phyloP scores from a whole-genome alignment of 495 filamentous ascomycete genomes.

The Tuber brumale region DNA sequence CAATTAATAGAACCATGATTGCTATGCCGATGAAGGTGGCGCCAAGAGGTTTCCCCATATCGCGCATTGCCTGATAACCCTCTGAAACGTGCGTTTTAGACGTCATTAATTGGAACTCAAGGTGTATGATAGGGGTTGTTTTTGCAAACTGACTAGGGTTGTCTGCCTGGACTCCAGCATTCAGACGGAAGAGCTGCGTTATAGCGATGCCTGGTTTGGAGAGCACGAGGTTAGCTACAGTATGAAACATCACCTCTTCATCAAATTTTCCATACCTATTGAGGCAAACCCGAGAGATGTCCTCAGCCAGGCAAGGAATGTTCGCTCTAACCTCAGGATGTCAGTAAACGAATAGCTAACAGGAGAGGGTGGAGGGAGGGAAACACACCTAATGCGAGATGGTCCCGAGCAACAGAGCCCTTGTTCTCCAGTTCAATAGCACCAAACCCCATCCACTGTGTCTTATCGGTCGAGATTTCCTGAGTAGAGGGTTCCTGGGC shows the following conservation, averaged over 20 bases:
- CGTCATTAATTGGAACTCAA: slow-evolving; percentile 13
- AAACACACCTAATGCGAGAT: slow-evolving; percentile 77
- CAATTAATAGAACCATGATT: slow-evolving; percentile 76
- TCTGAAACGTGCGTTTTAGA: slow-evolving; percentile 15
- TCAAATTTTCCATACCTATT: slow-evolving; percentile 64
- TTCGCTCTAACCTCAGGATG: slow-evolving; percentile 60
- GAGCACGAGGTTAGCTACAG: slow-evolving; percentile 12
- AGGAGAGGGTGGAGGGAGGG: background rate
- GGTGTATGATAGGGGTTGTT: background rate
- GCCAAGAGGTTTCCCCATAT: slow-evolving; percentile 85
- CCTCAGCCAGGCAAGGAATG: slow-evolving; percentile 93
- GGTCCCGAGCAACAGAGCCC: slow-evolving; percentile 88
- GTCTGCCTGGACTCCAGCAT: slow-evolving; percentile 54
- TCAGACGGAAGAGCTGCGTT: slow-evolving; percentile 92
- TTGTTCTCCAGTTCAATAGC: slow-evolving; percentile 92
- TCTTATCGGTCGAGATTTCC: slow-evolving; percentile 17
- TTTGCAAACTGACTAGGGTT: slow-evolving; percentile 13
- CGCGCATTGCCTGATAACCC: slow-evolving; percentile 51
- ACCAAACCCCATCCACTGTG: slow-evolving; percentile 55
- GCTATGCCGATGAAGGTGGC: slow-evolving; percentile 85
- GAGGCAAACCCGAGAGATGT: slow-evolving; percentile 93
- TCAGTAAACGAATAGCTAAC: slow-evolving; percentile 4
- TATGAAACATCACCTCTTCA: background rate
- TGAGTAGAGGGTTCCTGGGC: slow-evolving; percentile 17
- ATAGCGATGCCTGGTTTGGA: slow-evolving; percentile 66